Base-by-base conservation (phyloP, 768 basidiomycete genomes). In the Tylopilus subfusipes region DNA sequence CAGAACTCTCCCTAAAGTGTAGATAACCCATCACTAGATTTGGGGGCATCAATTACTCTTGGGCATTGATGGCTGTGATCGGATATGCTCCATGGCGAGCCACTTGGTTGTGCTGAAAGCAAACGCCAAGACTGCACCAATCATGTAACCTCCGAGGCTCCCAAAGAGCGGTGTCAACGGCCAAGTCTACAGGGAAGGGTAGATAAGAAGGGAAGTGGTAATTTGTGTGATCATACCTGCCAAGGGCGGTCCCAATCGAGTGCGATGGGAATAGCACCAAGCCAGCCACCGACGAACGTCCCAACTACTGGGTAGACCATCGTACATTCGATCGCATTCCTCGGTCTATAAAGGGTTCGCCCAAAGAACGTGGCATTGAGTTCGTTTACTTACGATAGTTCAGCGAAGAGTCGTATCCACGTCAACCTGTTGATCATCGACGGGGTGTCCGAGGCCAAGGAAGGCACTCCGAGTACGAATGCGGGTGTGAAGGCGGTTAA, bases 231-330 rank as follows among this genome's bases (percentile, higher is more conserved):
- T 44, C 82, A 53, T 50, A 90, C 93, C 87, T 98, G 96, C 95
- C 95, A 98, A 8, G 95, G 92, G 34, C 93, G 81, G 65, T 94
- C 94, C 96, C 96, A 98, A 72, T 98, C 96, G 18, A 98, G 82
- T 0, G 92, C 89, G 43, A 94, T 86, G 2, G 93, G 90, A 43
- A 95, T 76, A 11, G 81, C 83, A 16, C 93, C 94, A 14, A 80
- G 33, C 95, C 93, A 97, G 42, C 81, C 77, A 6, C 95, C 96
- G 19, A 85, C 27, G 40, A 88, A 59, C 0, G 89, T 75, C 38
- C 91, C 91, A 24, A 86, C 63, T 12, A 82, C 80, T 16, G 96
- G 91, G 62, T 90, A 93, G 18, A 95, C 80, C 21, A 96, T 68
- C 0, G 84, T 83, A 49, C 86, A 76, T 68, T 98, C 96, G 25